These are phyloP conservation scores for Cetraspora pellucida DNA, from an alignment of 192 early-diverging fungal genomes.

Conservation along the genomic window DNA sequence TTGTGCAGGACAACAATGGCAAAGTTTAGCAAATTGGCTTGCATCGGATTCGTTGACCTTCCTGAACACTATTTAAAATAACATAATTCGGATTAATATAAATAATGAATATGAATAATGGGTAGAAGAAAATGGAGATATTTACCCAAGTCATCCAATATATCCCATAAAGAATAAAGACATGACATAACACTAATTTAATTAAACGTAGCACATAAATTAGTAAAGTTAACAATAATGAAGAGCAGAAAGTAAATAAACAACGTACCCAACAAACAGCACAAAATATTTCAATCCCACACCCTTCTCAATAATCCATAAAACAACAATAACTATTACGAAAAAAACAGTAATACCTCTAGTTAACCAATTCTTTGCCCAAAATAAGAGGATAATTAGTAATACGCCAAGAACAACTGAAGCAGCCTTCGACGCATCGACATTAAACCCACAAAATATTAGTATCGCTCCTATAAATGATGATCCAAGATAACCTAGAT, in stretches of 20 bases:
- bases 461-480: conserved; percentile 89
- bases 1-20: conserved; percentile 75
- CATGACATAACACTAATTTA: conserved; percentile 83
- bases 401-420: conserved; percentile 83
- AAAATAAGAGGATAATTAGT: conserved; percentile 80
- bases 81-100: neutral
- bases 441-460: conserved; percentile 91
- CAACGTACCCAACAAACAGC: conserved; percentile 84
- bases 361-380: conserved; percentile 89
- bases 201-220: neutral
- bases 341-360: conserved; percentile 80
- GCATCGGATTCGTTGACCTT: conserved; percentile 98
- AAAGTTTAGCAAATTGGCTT: conserved; percentile 75
- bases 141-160: conserved; percentile 76
- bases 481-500: conserved; percentile 90
- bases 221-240: neutral
- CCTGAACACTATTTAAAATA: conserved; percentile 60
- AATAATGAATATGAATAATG: neutral
- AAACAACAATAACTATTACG: conserved; percentile 74
- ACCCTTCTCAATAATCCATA: conserved; percentile 83
- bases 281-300: conserved; percentile 86
- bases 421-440: conserved; percentile 83
- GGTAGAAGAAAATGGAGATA: neutral
- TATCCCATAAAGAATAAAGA: conserved; percentile 94
- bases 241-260: conserved; percentile 26